Conservation (phyloP, 2,329 filamentous ascomycete species). For the Curvularia verruculosa region DNA sequence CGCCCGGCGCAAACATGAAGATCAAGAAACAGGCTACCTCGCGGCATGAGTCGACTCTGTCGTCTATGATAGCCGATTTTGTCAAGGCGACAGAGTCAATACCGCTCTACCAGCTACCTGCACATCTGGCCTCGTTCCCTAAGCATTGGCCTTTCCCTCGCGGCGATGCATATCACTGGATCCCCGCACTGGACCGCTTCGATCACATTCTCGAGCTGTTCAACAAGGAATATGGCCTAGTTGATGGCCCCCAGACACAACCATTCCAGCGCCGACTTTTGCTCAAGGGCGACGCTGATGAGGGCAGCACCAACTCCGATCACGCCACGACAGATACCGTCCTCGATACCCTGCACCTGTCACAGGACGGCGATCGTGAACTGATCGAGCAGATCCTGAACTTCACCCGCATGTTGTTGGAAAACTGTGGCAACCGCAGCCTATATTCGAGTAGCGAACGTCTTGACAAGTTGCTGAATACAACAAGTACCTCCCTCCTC, state of each 20-base stretch:
- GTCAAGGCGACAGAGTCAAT: constrained; percentile 71
- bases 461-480: constrained; percentile 86
- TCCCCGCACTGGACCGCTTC: constrained; percentile 89
- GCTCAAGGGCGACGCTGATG: constrained; percentile 62
- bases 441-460: constrained; percentile 93
- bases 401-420: constrained; percentile 86
- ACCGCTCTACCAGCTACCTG: constrained; percentile 77
- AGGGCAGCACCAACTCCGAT: constrained; percentile 36
- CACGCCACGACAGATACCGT: constrained; percentile 56
- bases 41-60: constrained; percentile 64
- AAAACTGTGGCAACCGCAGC: constrained; percentile 96
- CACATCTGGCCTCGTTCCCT: constrained; percentile 79
- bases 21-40: constrained; percentile 63
- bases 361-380: constrained; percentile 76
- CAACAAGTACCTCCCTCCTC: constrained; percentile 79
- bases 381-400: constrained; percentile 79
- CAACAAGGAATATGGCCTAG: constrained; percentile 78
- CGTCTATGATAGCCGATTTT: constrained; percentile 84
- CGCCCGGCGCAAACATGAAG: constrained; percentile 55
- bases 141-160: constrained; percentile 92
- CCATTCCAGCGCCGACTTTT: constrained; percentile 74
- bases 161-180: constrained; percentile 98
- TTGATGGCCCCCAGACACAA: constrained; percentile 77
- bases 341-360: constrained; percentile 64
- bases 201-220: constrained; percentile 85